A percentile compares a stretch with the other conserved stretches of the same genome.
Conservation (phyloP, 345 rosid genomes). For the Raphanus sativus region DNA sequence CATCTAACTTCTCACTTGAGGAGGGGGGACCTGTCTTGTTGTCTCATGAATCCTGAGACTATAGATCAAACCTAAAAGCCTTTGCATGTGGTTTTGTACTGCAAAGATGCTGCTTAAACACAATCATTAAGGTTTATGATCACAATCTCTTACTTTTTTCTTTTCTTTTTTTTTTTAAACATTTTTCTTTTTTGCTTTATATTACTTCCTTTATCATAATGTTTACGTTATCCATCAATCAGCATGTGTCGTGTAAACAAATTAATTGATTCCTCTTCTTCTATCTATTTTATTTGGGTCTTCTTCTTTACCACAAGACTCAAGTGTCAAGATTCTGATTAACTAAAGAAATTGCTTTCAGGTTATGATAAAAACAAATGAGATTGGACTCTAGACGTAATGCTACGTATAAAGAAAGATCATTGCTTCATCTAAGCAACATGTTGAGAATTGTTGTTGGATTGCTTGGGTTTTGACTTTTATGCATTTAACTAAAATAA, state of each 20-base stretch:
- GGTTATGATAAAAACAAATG: neutral
- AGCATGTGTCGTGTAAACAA: conserved; percentile 25
- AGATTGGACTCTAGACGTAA: neutral
- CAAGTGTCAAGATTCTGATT: neutral
- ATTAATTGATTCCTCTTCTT: neutral
- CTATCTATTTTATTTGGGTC: neutral
- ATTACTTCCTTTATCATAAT: conserved; percentile 5
- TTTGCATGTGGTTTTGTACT: conserved; percentile 34
- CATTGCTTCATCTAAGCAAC: neutral
- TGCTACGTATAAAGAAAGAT: neutral
- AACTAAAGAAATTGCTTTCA: neutral
- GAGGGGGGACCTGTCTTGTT: conserved; percentile 17
- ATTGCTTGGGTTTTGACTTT: conserved; percentile 9
- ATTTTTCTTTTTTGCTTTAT: conserved; percentile 11
- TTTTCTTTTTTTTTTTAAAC: neutral
- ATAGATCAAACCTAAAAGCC: conserved; percentile 18
- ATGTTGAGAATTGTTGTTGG: neutral
- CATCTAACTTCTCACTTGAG: neutral
- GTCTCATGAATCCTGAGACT: conserved; percentile 19
- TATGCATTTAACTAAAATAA: neutral
- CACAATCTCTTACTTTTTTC: conserved; percentile 6
- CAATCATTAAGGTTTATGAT: conserved; percentile 36
- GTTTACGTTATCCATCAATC: conserved; percentile 24
- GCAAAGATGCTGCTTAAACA: conserved; percentile 35
- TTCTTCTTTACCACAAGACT: neutral